Conservation (phyloP, 352 stramenopile genomes). For the Nothophytophthora sp. region DNA sequence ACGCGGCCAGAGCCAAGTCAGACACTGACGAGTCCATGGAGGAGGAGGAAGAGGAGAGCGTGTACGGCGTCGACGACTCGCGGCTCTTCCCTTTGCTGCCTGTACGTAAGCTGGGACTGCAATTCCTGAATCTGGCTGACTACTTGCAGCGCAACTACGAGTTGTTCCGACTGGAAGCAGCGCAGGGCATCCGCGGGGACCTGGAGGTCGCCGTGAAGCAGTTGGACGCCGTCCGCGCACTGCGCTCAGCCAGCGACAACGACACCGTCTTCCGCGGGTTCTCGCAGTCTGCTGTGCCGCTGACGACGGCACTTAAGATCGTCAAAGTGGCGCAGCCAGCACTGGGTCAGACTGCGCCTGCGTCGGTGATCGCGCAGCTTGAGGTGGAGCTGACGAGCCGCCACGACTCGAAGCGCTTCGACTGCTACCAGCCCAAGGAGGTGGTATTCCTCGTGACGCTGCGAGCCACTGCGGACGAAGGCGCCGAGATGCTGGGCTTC, state of each 20-base stretch:
- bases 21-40: constrained; percentile 13
- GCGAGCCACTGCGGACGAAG: constrained; percentile 60
- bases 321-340: constrained; percentile 87
- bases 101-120: constrained; percentile 94
- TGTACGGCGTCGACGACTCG: constrained; percentile 43
- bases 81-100: constrained; percentile 66
- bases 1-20: not conserved
- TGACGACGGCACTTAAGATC: constrained; percentile 52
- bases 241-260: constrained; percentile 38
- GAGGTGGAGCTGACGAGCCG: constrained; percentile 80
- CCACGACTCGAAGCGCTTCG: constrained; percentile 71
- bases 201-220: constrained; percentile 87
- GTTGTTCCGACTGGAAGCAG: constrained; percentile 89
- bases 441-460: constrained; percentile 95
- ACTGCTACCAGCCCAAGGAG: constrained; percentile 91
- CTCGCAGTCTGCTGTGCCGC: constrained; percentile 37
- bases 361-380: constrained; percentile 86
- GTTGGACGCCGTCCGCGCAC: constrained; percentile 50
- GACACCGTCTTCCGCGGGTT: constrained; percentile 68
- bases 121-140: constrained; percentile 95
- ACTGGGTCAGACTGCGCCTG: constrained; percentile 87
- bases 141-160: constrained; percentile 94
- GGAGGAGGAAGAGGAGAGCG: not conserved
- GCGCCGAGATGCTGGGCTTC: constrained; percentile 64
- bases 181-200: constrained; percentile 83